These are phyloP conservation scores for Lablab purpureus DNA, from an alignment of 306 rosid genomes.

Conservation along the genomic window DNA sequence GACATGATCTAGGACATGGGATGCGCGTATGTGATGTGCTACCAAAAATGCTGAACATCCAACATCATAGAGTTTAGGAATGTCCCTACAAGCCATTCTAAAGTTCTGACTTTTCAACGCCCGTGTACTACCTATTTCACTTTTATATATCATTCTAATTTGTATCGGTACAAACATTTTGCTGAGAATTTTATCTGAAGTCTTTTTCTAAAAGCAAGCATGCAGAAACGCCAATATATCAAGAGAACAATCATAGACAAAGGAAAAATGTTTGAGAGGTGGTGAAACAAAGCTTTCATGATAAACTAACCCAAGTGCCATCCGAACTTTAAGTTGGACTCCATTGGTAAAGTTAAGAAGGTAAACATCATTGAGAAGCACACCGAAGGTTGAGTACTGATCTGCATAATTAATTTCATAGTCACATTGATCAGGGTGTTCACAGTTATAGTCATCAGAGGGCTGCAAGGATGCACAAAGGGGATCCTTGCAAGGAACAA, in stretches of 20 bases:
- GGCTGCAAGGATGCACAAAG: conserved; percentile 73
- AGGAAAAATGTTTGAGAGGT: conserved; percentile 2
- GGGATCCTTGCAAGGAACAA: conserved; percentile 77
- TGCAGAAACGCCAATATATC: conserved; percentile 12
- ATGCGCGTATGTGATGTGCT: not conserved
- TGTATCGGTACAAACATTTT: not conserved
- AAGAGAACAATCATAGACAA: not conserved
- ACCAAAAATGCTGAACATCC: not conserved
- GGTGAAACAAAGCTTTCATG: conserved; percentile 27
- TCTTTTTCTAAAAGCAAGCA: conserved; percentile 13
- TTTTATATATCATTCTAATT: not conserved
- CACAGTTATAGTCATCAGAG: conserved; percentile 59
- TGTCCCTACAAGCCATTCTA: not conserved
- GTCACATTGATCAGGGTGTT: conserved; percentile 79
- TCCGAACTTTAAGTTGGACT: conserved; percentile 62
- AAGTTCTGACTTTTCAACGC: not conserved
- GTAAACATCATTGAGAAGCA: conserved; percentile 74
- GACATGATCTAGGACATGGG: not conserved
- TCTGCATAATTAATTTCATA: conserved; percentile 86
- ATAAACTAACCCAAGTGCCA: conserved; percentile 81
- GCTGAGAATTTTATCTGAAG: conserved; percentile 4
- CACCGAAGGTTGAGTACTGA: conserved; percentile 85
- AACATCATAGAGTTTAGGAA: not conserved
- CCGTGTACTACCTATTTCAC: not conserved
- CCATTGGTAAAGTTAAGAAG: conserved; percentile 74